Conservation (phyloP, 208 protist genomes). For the Angomonas ambiguus region DNA sequence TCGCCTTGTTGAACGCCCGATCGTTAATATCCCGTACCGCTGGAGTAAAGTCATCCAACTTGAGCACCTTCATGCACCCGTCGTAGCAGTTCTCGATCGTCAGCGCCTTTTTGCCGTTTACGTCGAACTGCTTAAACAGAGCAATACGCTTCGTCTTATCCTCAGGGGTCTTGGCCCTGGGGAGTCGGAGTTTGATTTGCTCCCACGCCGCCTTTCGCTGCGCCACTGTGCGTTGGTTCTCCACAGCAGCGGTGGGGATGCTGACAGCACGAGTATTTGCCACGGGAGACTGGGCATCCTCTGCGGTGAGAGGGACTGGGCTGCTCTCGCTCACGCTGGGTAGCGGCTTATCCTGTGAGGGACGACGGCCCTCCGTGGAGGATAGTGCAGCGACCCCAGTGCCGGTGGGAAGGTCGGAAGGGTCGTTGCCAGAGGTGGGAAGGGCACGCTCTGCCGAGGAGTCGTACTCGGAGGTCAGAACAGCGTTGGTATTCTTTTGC, state of each 20-base stretch:
- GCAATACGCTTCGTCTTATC: conserved; percentile 43
- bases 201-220: conserved; percentile 46
- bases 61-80: conserved; percentile 38
- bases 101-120: conserved; percentile 45
- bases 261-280: neutral
- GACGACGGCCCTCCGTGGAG: too few species aligned
- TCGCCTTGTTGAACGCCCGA: conserved; percentile 10
- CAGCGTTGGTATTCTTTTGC: neutral
- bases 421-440: neutral
- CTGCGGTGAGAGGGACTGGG: too few species aligned
- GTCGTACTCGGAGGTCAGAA: neutral
- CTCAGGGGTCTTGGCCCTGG: conserved; percentile 28
- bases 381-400: too few species aligned
- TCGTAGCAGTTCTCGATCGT: conserved; percentile 57
- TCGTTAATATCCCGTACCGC: conserved; percentile 6
- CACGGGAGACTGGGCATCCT: neutral
- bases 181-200: conserved; percentile 24
- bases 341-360: too few species aligned
- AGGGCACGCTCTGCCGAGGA: neutral
- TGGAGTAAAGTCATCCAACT: conserved; percentile 61
- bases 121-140: conserved; percentile 74
- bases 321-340: too few species aligned
- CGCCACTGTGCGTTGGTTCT: conserved; percentile 19
- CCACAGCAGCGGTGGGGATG: conserved; percentile 5
- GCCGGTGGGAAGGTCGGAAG: neutral